These are phyloP conservation scores for Tagetes erecta DNA, from an alignment of 129 eudicot genomes.

Conservation along the genomic window DNA sequence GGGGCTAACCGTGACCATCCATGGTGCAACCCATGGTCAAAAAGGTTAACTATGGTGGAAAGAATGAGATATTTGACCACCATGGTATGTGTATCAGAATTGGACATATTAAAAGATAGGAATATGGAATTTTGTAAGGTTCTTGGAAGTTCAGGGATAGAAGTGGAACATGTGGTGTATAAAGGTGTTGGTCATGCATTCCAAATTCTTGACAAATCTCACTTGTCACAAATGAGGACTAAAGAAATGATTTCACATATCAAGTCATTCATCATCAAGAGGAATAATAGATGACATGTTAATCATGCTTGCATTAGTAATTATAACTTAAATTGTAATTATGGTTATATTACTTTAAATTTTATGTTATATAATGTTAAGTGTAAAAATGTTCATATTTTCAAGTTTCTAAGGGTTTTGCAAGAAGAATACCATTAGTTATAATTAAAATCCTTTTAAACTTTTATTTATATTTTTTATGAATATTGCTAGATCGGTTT, in stretches of 20 bases:
- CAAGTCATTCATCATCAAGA: neutral
- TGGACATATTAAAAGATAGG: constrained; percentile 75
- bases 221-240: constrained; percentile 41
- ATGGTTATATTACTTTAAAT: neutral
- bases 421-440: neutral
- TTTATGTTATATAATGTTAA: neutral
- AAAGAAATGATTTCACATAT: constrained; percentile 61
- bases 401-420: neutral
- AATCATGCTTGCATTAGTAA: neutral
- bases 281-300: neutral
- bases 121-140: constrained; percentile 61
- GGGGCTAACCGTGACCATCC: constrained; percentile 76
- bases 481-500: too few species aligned
- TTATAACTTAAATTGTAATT: neutral
- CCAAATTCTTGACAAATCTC: constrained; percentile 68
- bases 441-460: neutral
- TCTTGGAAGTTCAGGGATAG: constrained; percentile 46
- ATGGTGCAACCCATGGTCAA: constrained; percentile 71
- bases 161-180: constrained; percentile 55
- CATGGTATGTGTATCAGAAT: constrained; percentile 64
- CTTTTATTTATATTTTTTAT: neutral
- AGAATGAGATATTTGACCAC: constrained; percentile 18
- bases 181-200: constrained; percentile 91
- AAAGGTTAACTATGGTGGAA: constrained; percentile 32
- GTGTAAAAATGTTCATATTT: neutral